Evolutionary conservation across 176 grass and related monocot genomes (phyloP).

Genomic region (Aegilops sharonensis): DNA sequence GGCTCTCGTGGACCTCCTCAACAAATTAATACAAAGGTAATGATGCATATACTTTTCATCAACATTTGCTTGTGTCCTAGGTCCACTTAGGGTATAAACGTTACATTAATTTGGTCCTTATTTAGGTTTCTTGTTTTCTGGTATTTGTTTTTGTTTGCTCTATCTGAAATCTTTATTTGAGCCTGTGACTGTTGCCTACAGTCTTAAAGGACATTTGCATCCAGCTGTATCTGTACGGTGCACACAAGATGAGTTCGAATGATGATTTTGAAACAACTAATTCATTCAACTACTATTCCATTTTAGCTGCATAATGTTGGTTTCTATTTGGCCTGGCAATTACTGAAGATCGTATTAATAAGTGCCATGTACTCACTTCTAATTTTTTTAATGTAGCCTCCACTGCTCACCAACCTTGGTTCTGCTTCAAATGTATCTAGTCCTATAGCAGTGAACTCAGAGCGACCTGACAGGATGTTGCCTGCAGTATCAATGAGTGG

Average conservation of each 20-base stretch:
- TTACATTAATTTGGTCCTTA: slow-evolving; percentile 10
- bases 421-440: slow-evolving; percentile 85
- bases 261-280: not conserved
- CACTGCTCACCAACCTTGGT: slow-evolving; percentile 68
- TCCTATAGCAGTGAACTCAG: slow-evolving; percentile 73
- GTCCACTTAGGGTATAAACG: not conserved
- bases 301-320: not conserved
- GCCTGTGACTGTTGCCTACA: not conserved
- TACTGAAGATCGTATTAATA: not conserved
- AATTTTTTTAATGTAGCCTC: slow-evolving; percentile 61
- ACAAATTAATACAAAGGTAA: slow-evolving; percentile 84
- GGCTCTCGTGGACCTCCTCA: slow-evolving; percentile 71
- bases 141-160: not conserved
- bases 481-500: slow-evolving; percentile 87
- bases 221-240: not conserved
- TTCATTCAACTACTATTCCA: not conserved
- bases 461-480: slow-evolving; percentile 78
- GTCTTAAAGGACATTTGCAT: not conserved
- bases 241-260: not conserved
- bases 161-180: slow-evolving; percentile 21
- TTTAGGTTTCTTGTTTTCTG: not conserved
- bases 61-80: not conserved
- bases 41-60: not conserved
- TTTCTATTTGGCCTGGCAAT: slow-evolving; percentile 19
- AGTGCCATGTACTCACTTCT: slow-evolving; percentile 13